A percentile compares a stretch with the other conserved stretches of the same genome.
phyloP scores from a whole-genome alignment of 2,329 filamentous ascomycete genomes.

The Colletotrichum incanum region DNA sequence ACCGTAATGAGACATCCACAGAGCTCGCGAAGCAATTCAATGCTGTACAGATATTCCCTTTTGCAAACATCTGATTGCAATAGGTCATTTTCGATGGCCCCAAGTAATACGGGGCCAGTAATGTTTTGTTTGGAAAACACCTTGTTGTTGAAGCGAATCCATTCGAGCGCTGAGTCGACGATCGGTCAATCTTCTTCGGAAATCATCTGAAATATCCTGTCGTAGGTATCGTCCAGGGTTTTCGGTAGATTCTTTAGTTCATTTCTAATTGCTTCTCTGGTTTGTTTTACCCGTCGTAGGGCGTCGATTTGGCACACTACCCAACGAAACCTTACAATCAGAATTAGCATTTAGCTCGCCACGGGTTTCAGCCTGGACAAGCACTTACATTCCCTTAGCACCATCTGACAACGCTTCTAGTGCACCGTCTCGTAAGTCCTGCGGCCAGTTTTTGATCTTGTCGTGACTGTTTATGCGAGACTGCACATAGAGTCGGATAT shows the following conservation, averaged over 20 bases:
- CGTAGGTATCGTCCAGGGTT: neutral
- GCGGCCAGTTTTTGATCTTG: neutral
- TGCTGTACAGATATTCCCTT: neutral
- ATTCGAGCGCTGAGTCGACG: neutral
- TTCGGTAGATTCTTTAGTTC: neutral
- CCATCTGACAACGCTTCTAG: rapidly evolving
- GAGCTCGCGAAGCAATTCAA: neutral
- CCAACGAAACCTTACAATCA: slow-evolving; percentile 13
- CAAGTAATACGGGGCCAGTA: rapidly evolving
- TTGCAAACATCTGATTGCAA: rapidly evolving
- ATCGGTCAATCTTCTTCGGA: rapidly evolving
- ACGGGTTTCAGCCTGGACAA: no score
- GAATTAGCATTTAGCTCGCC: neutral
- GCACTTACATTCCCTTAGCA: slow-evolving; percentile 14
- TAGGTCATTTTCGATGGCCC: rapidly evolving
- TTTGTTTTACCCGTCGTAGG: neutral
- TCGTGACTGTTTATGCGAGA: rapidly evolving
- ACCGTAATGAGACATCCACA: slow-evolving; percentile 1
- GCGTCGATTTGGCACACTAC: slow-evolving; percentile 1
- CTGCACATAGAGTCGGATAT: rapidly evolving
- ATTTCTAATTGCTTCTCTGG: rapidly evolving
- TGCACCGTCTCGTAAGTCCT: neutral
- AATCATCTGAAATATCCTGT: neutral
- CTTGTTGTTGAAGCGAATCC: neutral
- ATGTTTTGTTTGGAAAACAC: rapidly evolving